phyloP scores from a whole-genome alignment of 257 asterid species.

The Jacaranda copaia region DNA sequence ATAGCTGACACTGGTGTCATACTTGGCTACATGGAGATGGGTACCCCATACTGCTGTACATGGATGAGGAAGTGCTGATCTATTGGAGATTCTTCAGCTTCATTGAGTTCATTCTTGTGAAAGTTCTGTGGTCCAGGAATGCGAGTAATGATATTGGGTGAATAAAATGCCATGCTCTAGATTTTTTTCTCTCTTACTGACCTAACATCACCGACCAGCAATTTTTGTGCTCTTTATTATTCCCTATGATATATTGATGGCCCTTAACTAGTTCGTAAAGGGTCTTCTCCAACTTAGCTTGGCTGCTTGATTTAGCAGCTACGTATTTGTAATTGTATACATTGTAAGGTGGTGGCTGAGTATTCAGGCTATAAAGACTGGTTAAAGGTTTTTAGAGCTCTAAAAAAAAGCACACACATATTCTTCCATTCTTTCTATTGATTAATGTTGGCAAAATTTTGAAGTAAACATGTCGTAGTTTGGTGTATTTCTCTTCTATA shows the following conservation, averaged over 20 bases:
- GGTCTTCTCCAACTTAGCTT: conserved; percentile 20
- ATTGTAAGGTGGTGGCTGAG: conserved; percentile 25
- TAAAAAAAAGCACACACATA: conserved; percentile 19
- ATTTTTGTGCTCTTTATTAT: too few relatives aligned
- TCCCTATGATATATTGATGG: conserved; percentile 3
- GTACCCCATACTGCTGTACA: conserved; percentile 16
- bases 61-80: conserved; percentile 30
- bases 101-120: conserved; percentile 13
- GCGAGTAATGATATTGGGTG: neutral
- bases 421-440: neutral
- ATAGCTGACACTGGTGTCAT: conserved; percentile 27
- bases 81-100: conserved; percentile 35
- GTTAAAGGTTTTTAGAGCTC: conserved; percentile 18
- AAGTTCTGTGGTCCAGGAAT: conserved; percentile 10
- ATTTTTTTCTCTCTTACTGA: neutral
- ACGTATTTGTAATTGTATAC: conserved; percentile 22
- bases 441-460: neutral
- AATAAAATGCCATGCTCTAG: conserved; percentile 11
- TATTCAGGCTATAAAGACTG: conserved; percentile 30
- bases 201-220: conserved; percentile 8
- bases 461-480: neutral
- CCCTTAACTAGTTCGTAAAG: conserved; percentile 23
- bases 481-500: conserved; percentile 1
- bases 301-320: conserved; percentile 25
- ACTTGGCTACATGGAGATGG: conserved; percentile 28